These are phyloP conservation scores for Colletotrichum spaethianum DNA, from an alignment of 2,329 filamentous ascomycete species.

Conservation along the genomic window DNA sequence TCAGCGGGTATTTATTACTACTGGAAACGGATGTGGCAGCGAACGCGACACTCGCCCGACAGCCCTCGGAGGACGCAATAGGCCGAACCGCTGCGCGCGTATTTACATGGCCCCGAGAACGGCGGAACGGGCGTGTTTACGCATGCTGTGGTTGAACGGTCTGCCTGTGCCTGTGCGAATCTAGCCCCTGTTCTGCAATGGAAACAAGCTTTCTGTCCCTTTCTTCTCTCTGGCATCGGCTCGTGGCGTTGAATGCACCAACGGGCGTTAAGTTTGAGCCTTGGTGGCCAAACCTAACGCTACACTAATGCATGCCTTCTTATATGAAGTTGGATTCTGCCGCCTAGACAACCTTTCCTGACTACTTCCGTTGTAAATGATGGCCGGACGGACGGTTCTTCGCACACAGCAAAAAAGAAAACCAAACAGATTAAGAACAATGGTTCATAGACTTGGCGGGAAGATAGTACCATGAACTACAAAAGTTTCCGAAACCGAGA, in stretches of 20 bases:
- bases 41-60: too few species aligned
- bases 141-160: background rate
- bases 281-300: too few species aligned
- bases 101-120: too few species aligned
- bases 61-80: background rate
- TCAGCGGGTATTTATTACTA: too few species aligned
- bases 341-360: background rate
- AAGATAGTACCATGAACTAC: too few species aligned
- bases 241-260: background rate
- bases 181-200: slow-evolving; percentile 15
- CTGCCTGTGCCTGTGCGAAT: background rate
- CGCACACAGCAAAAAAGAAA: background rate
- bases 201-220: slow-evolving; percentile 19
- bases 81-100: too few species aligned
- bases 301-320: too few species aligned
- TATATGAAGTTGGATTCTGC: background rate
- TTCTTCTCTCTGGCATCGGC: background rate
- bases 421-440: background rate
- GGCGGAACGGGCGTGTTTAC: background rate
- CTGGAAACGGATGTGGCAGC: too few species aligned
- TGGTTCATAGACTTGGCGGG: background rate
- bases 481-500: slow-evolving; percentile 36
- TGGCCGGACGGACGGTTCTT: background rate
- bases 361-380: background rate
- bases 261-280: too few species aligned